Conservation (phyloP, 1,284 basidiomycete genomes). For the Flammula alnicola region DNA sequence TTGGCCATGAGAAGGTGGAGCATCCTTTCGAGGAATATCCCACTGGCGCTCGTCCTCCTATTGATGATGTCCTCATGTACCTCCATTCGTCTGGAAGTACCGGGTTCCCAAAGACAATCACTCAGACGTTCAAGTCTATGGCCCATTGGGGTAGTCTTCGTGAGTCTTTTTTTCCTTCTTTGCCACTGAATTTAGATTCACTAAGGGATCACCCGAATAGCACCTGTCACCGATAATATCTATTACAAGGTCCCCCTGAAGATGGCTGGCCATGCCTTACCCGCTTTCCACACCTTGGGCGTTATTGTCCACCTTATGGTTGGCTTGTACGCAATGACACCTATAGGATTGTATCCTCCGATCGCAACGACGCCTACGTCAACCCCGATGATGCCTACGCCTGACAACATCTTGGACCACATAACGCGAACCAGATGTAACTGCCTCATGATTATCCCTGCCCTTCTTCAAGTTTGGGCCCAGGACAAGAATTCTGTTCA, state of each 20-base stretch:
- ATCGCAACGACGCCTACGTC: conserved; percentile 24
- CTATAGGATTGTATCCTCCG: conserved; percentile 36
- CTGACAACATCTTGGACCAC: conserved; percentile 38
- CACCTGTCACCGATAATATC: conserved; percentile 23
- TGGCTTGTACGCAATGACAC: conserved; percentile 28
- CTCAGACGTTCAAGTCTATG: conserved; percentile 24
- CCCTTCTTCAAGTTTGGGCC: conserved; percentile 40
- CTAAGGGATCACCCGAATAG: too few species aligned
- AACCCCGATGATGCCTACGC: conserved; percentile 32
- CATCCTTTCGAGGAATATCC: conserved; percentile 30
- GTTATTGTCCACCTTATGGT: conserved; percentile 30
- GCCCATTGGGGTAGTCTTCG: conserved; percentile 32
- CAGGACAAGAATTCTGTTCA: conserved; percentile 31
- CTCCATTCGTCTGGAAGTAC: conserved; percentile 36
- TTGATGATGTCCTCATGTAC: conserved; percentile 26
- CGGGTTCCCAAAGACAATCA: conserved; percentile 29
- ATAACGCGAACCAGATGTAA: conserved; percentile 30
- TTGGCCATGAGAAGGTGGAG: conserved; percentile 28
- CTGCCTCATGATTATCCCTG: conserved; percentile 36
- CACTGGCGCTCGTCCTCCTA: conserved; percentile 6
- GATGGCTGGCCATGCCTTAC: conserved; percentile 31
- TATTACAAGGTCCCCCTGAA: conserved; percentile 23
- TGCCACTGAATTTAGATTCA: too few species aligned
- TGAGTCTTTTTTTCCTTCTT: conserved; percentile 18
- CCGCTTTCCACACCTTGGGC: conserved; percentile 39